Conservation (phyloP, 1,139 yeast genomes). For the Debaryomycetaceae sp. region DNA sequence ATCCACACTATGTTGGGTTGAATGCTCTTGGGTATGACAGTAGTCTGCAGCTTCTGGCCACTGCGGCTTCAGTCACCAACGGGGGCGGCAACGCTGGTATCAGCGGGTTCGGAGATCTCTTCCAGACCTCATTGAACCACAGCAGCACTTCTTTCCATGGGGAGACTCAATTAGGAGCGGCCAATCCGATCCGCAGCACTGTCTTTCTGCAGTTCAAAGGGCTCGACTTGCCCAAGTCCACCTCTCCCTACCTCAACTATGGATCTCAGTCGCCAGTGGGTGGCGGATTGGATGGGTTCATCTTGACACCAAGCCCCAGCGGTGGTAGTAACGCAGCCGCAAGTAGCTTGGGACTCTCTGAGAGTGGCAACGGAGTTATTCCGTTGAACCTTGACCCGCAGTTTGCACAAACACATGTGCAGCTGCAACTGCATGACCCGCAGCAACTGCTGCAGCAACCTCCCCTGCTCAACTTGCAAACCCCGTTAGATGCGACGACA, state of each 20-base stretch:
- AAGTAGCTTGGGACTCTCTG: too few relatives aligned
- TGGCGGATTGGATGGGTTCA: slow-evolving; percentile 7
- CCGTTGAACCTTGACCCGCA: neutral
- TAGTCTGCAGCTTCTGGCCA: slow-evolving; percentile 6
- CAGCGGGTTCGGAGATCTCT: slow-evolving; percentile 6
- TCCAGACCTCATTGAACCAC: slow-evolving; percentile 7
- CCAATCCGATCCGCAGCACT: slow-evolving; percentile 7
- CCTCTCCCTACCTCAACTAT: slow-evolving; percentile 6
- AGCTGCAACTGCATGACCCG: too few relatives aligned
- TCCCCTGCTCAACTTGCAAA: slow-evolving; percentile 6
- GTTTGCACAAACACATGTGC: too few relatives aligned
- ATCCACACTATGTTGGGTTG: slow-evolving; percentile 6
- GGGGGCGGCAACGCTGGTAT: neutral
- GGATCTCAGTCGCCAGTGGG: slow-evolving; percentile 6
- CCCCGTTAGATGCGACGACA: neutral
- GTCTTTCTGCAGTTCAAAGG: slow-evolving; percentile 8
- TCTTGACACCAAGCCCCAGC: slow-evolving; percentile 5
- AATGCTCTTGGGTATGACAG: slow-evolving; percentile 7
- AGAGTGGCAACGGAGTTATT: slow-evolving; percentile 1
- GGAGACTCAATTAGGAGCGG: slow-evolving; percentile 5
- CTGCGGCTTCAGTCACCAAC: neutral
- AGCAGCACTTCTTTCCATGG: slow-evolving; percentile 8
- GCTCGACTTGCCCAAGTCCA: slow-evolving; percentile 7
- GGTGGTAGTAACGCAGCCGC: neutral
- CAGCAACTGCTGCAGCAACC: too few relatives aligned